Conservation (phyloP, 2,329 filamentous ascomycete species). For the Aspergillus viridinutans region DNA sequence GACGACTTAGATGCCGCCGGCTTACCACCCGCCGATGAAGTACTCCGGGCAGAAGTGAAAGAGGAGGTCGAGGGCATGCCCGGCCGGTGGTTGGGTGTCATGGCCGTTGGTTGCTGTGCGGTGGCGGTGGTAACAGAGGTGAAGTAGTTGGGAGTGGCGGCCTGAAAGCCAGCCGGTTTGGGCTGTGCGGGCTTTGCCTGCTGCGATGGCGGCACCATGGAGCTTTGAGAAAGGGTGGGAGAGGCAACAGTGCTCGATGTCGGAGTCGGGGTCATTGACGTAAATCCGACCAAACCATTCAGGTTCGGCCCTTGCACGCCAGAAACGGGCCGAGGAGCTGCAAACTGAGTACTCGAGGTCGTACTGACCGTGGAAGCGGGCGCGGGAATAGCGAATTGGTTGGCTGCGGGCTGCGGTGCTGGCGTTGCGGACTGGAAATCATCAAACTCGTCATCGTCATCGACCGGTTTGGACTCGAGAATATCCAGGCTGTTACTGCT, state of each 20-base stretch:
- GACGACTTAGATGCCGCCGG: conserved; percentile 46
- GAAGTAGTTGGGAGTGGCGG: conserved; percentile 88
- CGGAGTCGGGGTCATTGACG: conserved; percentile 73
- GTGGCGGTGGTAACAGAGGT: conserved; percentile 61
- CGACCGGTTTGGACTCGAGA: conserved; percentile 46
- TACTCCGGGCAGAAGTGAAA: conserved; percentile 34
- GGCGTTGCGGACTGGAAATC: conserved; percentile 88
- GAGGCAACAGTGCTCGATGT: conserved; percentile 50
- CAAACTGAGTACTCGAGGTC: conserved; percentile 62
- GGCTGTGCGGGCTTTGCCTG: conserved; percentile 42
- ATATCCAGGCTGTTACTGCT: conserved; percentile 44
- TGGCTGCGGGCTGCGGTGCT: conserved; percentile 33
- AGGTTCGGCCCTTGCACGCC: conserved; percentile 75
- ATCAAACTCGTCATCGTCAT: conserved; percentile 84
- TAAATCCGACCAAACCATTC: conserved; percentile 72
- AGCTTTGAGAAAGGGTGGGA: conserved; percentile 50
- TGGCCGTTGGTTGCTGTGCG: conserved; percentile 26
- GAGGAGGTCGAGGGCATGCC: conserved; percentile 35
- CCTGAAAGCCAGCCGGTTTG: conserved; percentile 66
- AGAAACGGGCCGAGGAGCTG: conserved; percentile 79
- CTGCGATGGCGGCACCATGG: conserved; percentile 35
- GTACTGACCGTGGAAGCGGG: conserved; percentile 47
- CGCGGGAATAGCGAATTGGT: conserved; percentile 39
- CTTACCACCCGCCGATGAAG: conserved; percentile 46
- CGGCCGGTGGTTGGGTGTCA: conserved; percentile 26